phyloP scores from a whole-genome alignment of 75 land plant species.

The Gnetum montanum region DNA sequence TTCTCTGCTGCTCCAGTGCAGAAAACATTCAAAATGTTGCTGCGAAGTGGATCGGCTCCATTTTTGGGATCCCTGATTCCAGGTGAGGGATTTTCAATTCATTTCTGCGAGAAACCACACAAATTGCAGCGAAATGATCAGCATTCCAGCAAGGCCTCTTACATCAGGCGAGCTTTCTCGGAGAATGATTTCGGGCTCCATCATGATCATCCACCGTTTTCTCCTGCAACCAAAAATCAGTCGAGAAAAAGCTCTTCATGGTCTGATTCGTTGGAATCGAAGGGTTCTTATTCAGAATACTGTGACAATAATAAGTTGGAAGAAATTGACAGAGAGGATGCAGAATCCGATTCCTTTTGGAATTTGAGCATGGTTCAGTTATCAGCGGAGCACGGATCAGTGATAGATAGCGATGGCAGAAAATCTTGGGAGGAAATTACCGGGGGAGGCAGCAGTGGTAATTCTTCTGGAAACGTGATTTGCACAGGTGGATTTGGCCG shows the following conservation, averaged over 20 bases:
- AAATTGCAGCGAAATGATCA: neutral
- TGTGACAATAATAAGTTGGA: neutral
- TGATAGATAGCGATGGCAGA: neutral
- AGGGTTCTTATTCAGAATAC: neutral
- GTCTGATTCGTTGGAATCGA: neutral
- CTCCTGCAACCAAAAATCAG: neutral
- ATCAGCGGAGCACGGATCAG: neutral
- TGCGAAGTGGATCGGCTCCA: slow-evolving; percentile 40
- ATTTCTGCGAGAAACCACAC: slow-evolving; percentile 15
- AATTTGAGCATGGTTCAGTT: neutral
- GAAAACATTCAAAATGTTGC: too few species aligned
- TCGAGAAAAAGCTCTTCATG: neutral
- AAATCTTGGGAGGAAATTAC: too few species aligned
- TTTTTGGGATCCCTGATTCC: slow-evolving; percentile 27
- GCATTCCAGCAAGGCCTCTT: neutral
- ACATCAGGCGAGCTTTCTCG: slow-evolving; percentile 22
- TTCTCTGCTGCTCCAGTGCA: neutral
- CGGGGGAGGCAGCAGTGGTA: slow-evolving; percentile 5
- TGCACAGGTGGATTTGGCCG: slow-evolving; percentile 10
- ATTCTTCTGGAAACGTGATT: neutral
- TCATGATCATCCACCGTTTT: too few species aligned
- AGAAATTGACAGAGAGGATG: slow-evolving; percentile 6
- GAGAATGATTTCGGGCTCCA: slow-evolving; percentile 24
- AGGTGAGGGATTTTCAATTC: slow-evolving; percentile 12
- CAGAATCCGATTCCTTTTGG: neutral